Conservation (phyloP, 2,329 filamentous ascomycete species). For the Drechslerella dactyloides region DNA sequence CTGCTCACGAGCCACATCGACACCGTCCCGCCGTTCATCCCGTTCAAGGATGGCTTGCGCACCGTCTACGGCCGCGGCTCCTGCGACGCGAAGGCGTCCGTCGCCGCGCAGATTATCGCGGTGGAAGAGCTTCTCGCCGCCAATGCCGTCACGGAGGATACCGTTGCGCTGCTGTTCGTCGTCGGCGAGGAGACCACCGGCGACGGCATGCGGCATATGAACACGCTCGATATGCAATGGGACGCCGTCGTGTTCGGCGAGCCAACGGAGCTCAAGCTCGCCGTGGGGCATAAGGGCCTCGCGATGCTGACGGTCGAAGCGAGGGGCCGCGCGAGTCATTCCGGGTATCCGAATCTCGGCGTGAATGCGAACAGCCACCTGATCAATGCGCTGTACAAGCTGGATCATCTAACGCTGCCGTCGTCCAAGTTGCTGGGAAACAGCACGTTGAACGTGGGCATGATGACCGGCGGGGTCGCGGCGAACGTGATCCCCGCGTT, state of each 20-base stretch:
- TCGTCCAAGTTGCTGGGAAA: constrained; percentile 79
- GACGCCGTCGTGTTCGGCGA: constrained; percentile 87
- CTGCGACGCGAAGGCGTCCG: constrained; percentile 73
- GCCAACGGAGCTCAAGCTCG: constrained; percentile 85
- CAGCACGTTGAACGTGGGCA: constrained; percentile 86
- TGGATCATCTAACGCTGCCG: constrained; percentile 75
- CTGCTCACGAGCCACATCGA: constrained; percentile 85
- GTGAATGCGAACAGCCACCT: constrained; percentile 83
- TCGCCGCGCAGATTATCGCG: constrained; percentile 77
- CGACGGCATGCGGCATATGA: constrained; percentile 73
- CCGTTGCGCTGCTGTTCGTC: constrained; percentile 68
- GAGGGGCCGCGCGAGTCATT: constrained; percentile 80
- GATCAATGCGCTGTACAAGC: constrained; percentile 71
- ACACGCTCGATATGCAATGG: constrained; percentile 63
- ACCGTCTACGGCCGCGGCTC: constrained; percentile 74
- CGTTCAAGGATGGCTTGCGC: constrained; percentile 63
- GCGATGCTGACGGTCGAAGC: constrained; percentile 71
- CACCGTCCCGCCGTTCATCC: constrained; percentile 74
- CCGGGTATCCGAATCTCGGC: constrained; percentile 89
- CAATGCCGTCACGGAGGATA: constrained; percentile 59
- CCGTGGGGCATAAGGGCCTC: constrained; percentile 89
- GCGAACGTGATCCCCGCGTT: constrained; percentile 83
- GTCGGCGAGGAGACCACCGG: constrained; percentile 84
- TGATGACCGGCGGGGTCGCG: constrained; percentile 79
- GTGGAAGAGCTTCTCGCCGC: constrained; percentile 64